Evolutionary conservation across 345 rosid species (phyloP).

Genomic region (Lumnitzera littorea): DNA sequence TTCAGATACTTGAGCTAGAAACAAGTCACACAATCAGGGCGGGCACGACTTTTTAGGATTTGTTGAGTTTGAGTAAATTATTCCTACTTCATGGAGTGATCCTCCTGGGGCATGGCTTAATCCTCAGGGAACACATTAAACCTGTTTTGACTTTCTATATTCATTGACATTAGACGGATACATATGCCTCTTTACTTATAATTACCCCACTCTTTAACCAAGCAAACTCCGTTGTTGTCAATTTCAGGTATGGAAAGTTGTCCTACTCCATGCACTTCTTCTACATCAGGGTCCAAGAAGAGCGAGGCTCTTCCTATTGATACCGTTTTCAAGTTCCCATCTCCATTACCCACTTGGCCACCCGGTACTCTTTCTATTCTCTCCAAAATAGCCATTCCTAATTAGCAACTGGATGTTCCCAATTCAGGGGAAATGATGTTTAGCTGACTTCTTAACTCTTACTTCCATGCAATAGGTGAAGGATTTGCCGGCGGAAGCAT

Average conservation of each 20-base stretch:
- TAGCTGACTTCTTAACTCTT: background rate
- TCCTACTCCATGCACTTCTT: conserved; percentile 3
- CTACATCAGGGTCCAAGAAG: conserved; percentile 13
- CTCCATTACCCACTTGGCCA: conserved; percentile 30
- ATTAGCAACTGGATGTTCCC: background rate
- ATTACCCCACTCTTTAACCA: background rate
- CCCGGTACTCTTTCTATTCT: conserved; percentile 11
- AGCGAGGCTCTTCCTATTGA: conserved; percentile 15
- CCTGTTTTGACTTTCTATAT: too few species aligned
- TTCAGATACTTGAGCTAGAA: too few species aligned
- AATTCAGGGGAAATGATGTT: background rate
- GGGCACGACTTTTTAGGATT: too few species aligned
- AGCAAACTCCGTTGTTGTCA: background rate
- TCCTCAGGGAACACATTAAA: too few species aligned
- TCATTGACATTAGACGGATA: too few species aligned
- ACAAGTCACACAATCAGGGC: too few species aligned
- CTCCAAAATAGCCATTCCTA: background rate
- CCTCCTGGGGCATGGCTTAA: too few species aligned
- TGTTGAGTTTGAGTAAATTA: too few species aligned
- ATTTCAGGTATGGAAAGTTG: conserved; percentile 26
- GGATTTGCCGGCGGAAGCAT: conserved; percentile 14
- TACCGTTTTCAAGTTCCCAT: conserved; percentile 27
- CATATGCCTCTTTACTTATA: background rate
- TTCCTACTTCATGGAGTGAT: too few species aligned
- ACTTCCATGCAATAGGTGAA: conserved; percentile 21